Evolutionary conservation across 192 early-diverging fungal species (phyloP), one percentile per base, ranked within the genome.

Genomic region (Umbelopsis isabellina): DNA sequence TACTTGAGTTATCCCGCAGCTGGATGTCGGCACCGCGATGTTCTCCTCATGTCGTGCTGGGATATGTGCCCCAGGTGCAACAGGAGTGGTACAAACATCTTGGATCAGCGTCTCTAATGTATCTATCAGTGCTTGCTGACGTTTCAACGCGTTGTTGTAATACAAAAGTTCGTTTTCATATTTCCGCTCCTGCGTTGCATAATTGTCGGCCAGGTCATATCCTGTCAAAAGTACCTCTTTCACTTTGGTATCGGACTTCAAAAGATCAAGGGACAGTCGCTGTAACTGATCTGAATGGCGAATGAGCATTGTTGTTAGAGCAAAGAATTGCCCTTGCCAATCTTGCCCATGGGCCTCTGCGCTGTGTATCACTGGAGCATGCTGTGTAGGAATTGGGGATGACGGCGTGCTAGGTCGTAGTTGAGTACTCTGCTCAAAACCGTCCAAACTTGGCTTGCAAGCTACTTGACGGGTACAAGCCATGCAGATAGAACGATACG

Each of bases 231-330:
- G 55, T 18, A 78, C 48, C 35, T 69, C 68, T 27, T 68, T 45
- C 13, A 78, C 71, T 65, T 46, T 67, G 18, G 46, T 46, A 46
- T 78, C 76, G 37, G 76, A 50, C 48, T 67, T 69, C 51, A 78
- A 46, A 12, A 69, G 49, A 20, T 70, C 64, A 13, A 68, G 69
- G 11, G 76, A 78, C n/a, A 78, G 48, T 13, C 58, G 45, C 53
- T 78, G 68, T 15, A 78, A 45, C 23, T 69, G 23, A 68, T 78
- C 76, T 18, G 76, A 70, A 46, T 73, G 76, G 5, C 33, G 48
- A 45, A 78, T 78, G 61, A 67, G 70, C 35, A 46, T 25, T 3
- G 67, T 70, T 30, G 69, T 55, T 1, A 78, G 50, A 3, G 45
- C 41, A 2, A 69, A 30, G 45, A 73, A 73, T 27, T 72, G 46